Percentiles rank a stretch among this genome's conserved stretches.
phyloP scores from a whole-genome alignment of 1,284 basidiomycete species.

The Ceratobasidium sp. region DNA sequence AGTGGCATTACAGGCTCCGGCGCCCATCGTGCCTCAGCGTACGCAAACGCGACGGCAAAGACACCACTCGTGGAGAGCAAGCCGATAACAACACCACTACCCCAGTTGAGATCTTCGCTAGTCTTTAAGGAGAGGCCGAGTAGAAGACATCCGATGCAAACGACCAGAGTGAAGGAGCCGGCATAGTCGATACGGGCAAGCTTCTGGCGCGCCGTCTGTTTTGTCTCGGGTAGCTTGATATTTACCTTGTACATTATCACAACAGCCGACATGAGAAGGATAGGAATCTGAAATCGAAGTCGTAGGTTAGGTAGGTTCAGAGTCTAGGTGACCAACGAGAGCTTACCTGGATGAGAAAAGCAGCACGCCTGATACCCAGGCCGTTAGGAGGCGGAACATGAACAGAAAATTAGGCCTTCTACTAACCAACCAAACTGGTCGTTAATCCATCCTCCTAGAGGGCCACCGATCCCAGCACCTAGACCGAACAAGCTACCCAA shows the following conservation, averaged over 20 bases:
- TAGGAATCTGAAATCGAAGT: slow-evolving; percentile 66
- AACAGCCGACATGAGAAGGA: slow-evolving; percentile 73
- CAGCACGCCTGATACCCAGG: slow-evolving; percentile 51
- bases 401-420: slow-evolving; percentile 23
- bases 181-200: slow-evolving; percentile 83
- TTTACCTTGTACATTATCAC: slow-evolving; percentile 80
- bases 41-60: slow-evolving; percentile 69
- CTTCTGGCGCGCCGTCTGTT: slow-evolving; percentile 69
- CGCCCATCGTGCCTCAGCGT: slow-evolving; percentile 78
- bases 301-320: background rate
- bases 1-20: slow-evolving; percentile 88
- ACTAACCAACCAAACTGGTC: slow-evolving; percentile 84
- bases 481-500: slow-evolving; percentile 72
- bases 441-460: slow-evolving; percentile 88
- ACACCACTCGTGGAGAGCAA: slow-evolving; percentile 68
- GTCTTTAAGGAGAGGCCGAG: slow-evolving; percentile 83
- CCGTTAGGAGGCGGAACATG: background rate
- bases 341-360: slow-evolving; percentile 70
- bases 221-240: slow-evolving; percentile 68
- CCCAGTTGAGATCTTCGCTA: slow-evolving; percentile 82
- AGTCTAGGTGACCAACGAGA: slow-evolving; percentile 44
- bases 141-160: slow-evolving; percentile 76
- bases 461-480: slow-evolving; percentile 86
- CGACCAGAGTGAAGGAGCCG: slow-evolving; percentile 81
- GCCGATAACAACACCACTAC: slow-evolving; percentile 72